Conservation (phyloP, 139 green algal genomes). For the Chlorella sp. region DNA sequence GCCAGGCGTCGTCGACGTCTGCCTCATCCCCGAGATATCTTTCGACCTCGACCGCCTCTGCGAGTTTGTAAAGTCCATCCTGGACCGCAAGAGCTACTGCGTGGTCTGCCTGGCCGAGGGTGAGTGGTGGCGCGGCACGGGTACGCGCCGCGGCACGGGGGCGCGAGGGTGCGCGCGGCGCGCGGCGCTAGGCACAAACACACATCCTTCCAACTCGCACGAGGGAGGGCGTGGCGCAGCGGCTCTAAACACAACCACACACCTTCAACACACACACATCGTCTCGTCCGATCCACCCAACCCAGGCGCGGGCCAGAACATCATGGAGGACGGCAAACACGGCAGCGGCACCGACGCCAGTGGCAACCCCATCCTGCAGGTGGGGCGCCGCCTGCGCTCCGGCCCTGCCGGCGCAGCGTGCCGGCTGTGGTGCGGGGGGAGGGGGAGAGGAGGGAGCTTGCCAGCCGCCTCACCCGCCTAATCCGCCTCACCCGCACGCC, state of each 20-base stretch:
- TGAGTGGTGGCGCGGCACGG: background rate
- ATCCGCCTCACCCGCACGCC: background rate
- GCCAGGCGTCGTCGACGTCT: conserved; percentile 87
- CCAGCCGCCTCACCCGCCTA: background rate
- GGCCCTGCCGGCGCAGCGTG: background rate
- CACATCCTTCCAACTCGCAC: too few relatives aligned
- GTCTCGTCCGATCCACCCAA: too few relatives aligned
- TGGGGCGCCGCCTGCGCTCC: background rate
- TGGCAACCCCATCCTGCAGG: conserved; percentile 77
- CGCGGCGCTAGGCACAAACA: too few relatives aligned
- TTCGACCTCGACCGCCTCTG: conserved; percentile 83
- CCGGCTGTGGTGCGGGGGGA: too few relatives aligned
- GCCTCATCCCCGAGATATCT: conserved; percentile 94
- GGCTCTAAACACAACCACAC: too few relatives aligned
- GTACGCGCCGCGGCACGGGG: background rate
- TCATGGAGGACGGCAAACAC: conserved; percentile 31
- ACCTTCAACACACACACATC: too few relatives aligned
- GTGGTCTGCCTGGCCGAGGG: conserved; percentile 90
- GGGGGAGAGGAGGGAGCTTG: too few relatives aligned
- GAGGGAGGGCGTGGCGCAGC: too few relatives aligned
- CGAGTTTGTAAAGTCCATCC: conserved; percentile 56
- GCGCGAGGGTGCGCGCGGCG: too few relatives aligned
- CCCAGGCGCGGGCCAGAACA: conserved; percentile 81
- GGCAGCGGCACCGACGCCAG: conserved; percentile 71
- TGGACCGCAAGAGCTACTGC: conserved; percentile 80